Evolutionary conservation across 805 yeast genomes (phyloP).

Genomic region (Myxozyma udenii): DNA sequence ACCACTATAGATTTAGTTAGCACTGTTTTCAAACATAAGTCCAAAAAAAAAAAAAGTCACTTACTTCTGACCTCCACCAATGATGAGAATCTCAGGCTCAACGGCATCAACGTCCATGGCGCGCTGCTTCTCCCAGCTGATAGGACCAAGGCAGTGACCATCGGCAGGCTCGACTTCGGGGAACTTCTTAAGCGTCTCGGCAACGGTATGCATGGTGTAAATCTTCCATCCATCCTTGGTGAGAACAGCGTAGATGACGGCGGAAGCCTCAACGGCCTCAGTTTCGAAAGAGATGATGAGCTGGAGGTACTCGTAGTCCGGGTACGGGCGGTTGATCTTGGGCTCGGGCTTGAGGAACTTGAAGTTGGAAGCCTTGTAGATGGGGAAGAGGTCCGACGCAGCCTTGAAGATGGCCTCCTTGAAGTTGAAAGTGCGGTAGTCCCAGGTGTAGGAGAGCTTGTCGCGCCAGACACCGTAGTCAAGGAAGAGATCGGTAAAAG

Average conservation of each 20-base stretch:
- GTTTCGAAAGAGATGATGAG: neutral
- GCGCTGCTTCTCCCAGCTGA: neutral
- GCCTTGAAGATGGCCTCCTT: neutral
- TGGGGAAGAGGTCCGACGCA: neutral
- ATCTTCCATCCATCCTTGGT: neutral
- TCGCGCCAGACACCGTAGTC: slow-evolving; percentile 25
- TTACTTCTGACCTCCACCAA: slow-evolving; percentile 3
- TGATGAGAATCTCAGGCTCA: slow-evolving; percentile 25
- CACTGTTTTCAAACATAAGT: too few relatives aligned
- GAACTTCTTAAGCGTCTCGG: neutral
- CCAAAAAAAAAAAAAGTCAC: too few relatives aligned
- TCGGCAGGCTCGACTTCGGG: slow-evolving; percentile 15
- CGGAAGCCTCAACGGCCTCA: neutral
- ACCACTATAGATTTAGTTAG: too few relatives aligned
- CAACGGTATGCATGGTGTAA: slow-evolving; percentile 1
- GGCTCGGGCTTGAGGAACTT: neutral
- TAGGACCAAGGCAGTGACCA: neutral
- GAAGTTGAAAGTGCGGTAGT: slow-evolving; percentile 14
- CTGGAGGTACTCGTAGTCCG: neutral
- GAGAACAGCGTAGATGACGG: neutral
- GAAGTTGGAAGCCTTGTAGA: neutral
- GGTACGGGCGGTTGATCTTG: neutral
- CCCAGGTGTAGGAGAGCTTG: slow-evolving; percentile 24
- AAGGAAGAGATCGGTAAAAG: neutral
- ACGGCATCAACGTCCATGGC: slow-evolving; percentile 8